Evolutionary conservation across 2,329 filamentous ascomycete genomes (phyloP).

Genomic region (Diaporthe sp.): DNA sequence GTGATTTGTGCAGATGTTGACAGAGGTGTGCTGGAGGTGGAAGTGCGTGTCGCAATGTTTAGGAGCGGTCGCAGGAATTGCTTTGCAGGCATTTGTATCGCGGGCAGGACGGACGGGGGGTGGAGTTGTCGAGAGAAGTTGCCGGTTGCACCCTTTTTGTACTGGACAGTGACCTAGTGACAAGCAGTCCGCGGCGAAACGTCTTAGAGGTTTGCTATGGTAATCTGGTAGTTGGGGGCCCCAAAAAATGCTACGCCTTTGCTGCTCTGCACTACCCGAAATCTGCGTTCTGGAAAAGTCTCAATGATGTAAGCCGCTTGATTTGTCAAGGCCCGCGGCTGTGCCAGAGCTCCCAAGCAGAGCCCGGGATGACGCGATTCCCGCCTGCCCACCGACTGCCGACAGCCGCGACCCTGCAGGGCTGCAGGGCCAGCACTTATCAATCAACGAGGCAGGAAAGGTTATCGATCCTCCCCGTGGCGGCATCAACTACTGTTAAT

Average conservation of each 20-base stretch:
- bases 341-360: slow-evolving; percentile 6
- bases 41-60: slow-evolving; percentile 40
- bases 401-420: not conserved
- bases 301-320: slow-evolving; percentile 40
- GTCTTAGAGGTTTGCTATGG: slow-evolving; percentile 1
- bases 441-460: not conserved
- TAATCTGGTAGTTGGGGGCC: slow-evolving; percentile 15
- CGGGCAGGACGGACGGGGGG: slow-evolving; percentile 2
- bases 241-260: slow-evolving; percentile 10
- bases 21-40: slow-evolving; percentile 30
- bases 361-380: slow-evolving; percentile 15
- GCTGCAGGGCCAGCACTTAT: not conserved
- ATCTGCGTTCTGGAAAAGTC: slow-evolving; percentile 31
- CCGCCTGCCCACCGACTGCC: slow-evolving; percentile 13
- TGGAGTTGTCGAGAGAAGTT: slow-evolving; percentile 22
- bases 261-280: slow-evolving; percentile 2
- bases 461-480: not conserved
- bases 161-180: slow-evolving; percentile 1
- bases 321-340: slow-evolving; percentile 40
- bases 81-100: slow-evolving; percentile 40
- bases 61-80: slow-evolving; percentile 38
- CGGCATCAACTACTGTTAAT: not conserved
- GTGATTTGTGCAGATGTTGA: slow-evolving; percentile 42
- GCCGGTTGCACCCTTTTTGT: slow-evolving; percentile 36
- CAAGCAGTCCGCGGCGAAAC: not conserved